Evolutionary conservation across 2,329 filamentous ascomycete species (phyloP).

Genomic region (Aspergillus viridinutans): DNA sequence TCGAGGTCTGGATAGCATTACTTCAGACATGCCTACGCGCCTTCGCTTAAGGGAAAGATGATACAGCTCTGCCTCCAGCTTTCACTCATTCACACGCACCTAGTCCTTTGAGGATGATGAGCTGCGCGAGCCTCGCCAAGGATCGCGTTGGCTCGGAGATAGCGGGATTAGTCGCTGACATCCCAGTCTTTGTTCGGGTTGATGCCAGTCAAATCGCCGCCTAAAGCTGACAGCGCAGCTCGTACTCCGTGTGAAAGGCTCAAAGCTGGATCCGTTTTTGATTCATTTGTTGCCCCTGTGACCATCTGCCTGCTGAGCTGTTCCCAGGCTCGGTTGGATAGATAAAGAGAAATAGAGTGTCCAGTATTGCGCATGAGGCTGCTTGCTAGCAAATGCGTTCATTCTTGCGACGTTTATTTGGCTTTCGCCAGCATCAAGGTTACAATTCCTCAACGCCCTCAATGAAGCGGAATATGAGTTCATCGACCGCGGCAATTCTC

Average conservation of each 20-base stretch:
- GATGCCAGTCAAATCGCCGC: background rate
- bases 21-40: background rate
- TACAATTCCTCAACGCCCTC: conserved; percentile 8
- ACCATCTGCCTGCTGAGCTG: background rate
- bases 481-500: conserved; percentile 34
- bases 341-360: background rate
- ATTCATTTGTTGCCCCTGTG: background rate
- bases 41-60: no score
- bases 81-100: no score
- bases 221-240: background rate
- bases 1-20: background rate
- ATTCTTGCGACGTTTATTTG: conserved; percentile 18
- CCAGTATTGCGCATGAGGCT: background rate
- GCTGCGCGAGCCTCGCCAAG: background rate
- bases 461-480: conserved; percentile 31
- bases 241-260: background rate
- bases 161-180: conserved; percentile 14
- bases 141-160: conserved; percentile 16
- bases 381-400: conserved; percentile 16
- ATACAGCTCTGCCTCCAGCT: no score
- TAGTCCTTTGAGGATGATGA: background rate
- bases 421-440: conserved; percentile 16
- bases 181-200: background rate
- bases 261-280: background rate
- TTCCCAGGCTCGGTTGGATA: background rate